Evolutionary conservation across 2,329 filamentous ascomycete genomes (phyloP).

Genomic region (Monosporascus sp.): DNA sequence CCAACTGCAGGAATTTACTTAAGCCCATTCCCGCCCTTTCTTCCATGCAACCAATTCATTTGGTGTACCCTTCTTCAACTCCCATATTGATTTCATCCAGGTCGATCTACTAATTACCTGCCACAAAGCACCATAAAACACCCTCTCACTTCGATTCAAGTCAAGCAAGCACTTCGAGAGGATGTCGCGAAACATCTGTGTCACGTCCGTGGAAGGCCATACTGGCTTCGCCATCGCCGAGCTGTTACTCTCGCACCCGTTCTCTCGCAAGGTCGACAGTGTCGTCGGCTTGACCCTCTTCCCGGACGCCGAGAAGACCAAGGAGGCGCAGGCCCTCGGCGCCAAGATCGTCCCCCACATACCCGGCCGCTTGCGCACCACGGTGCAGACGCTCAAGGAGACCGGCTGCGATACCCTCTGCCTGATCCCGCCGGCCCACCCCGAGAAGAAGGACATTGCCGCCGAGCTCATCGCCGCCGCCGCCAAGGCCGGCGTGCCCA

Average conservation of each 20-base stretch:
- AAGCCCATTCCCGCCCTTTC: too few species aligned
- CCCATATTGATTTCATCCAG: too few species aligned
- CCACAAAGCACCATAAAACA: too few species aligned
- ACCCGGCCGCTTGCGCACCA: constrained; percentile 33
- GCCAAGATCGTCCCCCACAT: constrained; percentile 37
- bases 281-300: constrained; percentile 38
- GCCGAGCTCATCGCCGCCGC: constrained; percentile 40
- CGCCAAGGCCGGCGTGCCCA: constrained; percentile 38
- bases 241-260: constrained; percentile 40
- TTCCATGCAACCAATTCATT: too few species aligned
- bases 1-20: too few species aligned
- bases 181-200: constrained; percentile 43
- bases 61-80: too few species aligned
- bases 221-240: constrained; percentile 47
- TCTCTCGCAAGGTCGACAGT: constrained; percentile 35
- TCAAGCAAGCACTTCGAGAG: not conserved
- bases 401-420: constrained; percentile 43
- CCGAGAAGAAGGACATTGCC: constrained; percentile 40
- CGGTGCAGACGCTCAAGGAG: constrained; percentile 35
- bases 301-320: constrained; percentile 29
- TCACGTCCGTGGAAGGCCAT: constrained; percentile 45
- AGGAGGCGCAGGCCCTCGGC: constrained; percentile 37
- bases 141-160: too few species aligned
- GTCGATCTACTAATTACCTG: too few species aligned
- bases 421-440: constrained; percentile 41